Conservation (phyloP, 768 basidiomycete species). For the Termitomyces sp. region DNA sequence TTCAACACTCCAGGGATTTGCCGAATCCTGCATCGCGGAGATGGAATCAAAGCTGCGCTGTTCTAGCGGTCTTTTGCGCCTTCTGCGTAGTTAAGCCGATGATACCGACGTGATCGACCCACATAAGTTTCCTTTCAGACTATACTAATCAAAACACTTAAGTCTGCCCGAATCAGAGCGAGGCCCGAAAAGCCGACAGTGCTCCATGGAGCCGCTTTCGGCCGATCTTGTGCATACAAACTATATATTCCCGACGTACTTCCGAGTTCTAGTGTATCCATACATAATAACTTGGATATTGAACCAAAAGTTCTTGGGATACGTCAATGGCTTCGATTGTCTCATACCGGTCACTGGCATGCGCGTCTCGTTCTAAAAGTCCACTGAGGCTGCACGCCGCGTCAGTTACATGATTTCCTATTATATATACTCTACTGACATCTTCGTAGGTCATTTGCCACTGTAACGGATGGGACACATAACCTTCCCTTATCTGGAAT, state of each 20-base stretch:
- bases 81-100: background rate
- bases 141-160: background rate
- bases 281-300: background rate
- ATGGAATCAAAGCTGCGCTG: too few species aligned
- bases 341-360: background rate
- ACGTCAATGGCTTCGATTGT: background rate
- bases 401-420: background rate
- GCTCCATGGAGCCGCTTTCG: background rate
- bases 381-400: background rate
- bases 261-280: background rate
- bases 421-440: background rate
- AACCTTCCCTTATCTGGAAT: conserved; percentile 57
- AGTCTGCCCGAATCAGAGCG: background rate
- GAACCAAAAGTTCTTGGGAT: background rate
- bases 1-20: background rate
- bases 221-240: background rate
- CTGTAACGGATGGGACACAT: conserved; percentile 12
- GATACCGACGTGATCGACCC: background rate
- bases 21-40: background rate
- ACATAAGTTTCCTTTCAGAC: background rate
- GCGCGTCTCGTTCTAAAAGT: background rate
- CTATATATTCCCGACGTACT: background rate
- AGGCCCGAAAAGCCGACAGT: background rate
- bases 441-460: conserved; percentile 9
- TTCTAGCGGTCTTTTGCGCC: background rate